phyloP scores from a whole-genome alignment of 768 basidiomycete species.

The Amanita pseudoporphyria region DNA sequence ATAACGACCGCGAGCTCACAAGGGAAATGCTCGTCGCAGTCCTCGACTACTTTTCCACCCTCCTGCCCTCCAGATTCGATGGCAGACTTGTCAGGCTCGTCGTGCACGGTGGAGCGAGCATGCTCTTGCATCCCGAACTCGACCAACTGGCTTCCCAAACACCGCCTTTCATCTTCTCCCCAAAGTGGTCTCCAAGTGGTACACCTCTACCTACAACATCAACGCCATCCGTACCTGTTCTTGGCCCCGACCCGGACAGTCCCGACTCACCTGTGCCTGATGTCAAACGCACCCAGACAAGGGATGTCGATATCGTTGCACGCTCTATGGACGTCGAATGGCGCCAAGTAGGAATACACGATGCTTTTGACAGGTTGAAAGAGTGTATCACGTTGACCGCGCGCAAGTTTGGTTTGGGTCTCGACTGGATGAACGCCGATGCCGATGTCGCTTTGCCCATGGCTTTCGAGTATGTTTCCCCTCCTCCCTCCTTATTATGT shows the following conservation, averaged over 20 bases:
- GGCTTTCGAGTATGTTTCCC: conserved; percentile 44
- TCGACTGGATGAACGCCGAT: conserved; percentile 74
- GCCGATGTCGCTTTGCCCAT: conserved; percentile 65
- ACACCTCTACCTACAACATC: conserved; percentile 9
- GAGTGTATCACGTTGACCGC: conserved; percentile 51
- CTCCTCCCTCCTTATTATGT: not conserved
- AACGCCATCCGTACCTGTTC: not conserved
- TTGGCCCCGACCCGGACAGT: not conserved
- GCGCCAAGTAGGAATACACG: conserved; percentile 31
- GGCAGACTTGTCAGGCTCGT: conserved; percentile 43
- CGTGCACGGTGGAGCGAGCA: conserved; percentile 65
- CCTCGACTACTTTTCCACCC: conserved; percentile 41
- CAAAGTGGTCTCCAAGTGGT: conserved; percentile 1
- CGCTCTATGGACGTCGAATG: conserved; percentile 53
- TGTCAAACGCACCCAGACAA: conserved; percentile 38
- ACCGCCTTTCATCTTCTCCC: conserved; percentile 10
- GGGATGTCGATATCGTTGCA: conserved; percentile 61
- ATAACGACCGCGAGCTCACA: conserved; percentile 31
- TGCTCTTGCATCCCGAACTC: conserved; percentile 50
- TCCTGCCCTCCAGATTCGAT: conserved; percentile 36
- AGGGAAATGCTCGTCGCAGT: conserved; percentile 33
- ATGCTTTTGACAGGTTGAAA: conserved; percentile 46
- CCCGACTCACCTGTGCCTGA: conserved; percentile 19
- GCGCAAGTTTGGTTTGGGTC: conserved; percentile 34
- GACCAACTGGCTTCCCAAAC: conserved; percentile 23